Evolutionary conservation across 1,139 yeast genomes (phyloP), one percentile per base, ranked within the genome.

Genomic region (Candida labiduridarum): DNA sequence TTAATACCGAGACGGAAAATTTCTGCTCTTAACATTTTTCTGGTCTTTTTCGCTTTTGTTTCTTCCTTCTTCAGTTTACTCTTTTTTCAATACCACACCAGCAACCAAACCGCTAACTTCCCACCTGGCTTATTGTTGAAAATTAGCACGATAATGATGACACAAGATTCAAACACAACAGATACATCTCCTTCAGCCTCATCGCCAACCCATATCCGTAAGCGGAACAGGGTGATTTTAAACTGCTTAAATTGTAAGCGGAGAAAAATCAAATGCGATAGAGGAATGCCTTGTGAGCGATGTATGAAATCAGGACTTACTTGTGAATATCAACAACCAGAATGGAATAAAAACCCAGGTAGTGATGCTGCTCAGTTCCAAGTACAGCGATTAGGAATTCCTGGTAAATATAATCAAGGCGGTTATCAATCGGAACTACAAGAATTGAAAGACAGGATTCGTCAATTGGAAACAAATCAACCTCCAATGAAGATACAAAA

Each of bases 171-270:
- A 14, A 34, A 7, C 6, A 8, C 29, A 4, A 8, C 29, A 31
- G 12, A 14, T 31, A 7, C 41, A 9, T 36, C 27, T 9, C 14
- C 41, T 10, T 22, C 30, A 4, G 8, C 10, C 4, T 3, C 22
- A 38, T 11, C 27, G 7, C 6, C 10, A 3, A 18, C 34, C 14
- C 41, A 39, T 4, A 33, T 41, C 11, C 47, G 46, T 15, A 52
- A 52, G 34, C 40, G 55, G 15, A 44, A 49, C 19, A 33, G 55
- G 12, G 38, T 52, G 2, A 48, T 52, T 9, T 59, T 69, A 3
- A 69, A 74, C 14, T 77, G 81, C 52, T 58, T 67, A 16, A 69
- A 67, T 43, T 77, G 82, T 54, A 70, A 76, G 47, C 60, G 63
- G 56, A 59, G 78, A 52, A 77, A 76, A 53, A 71, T 75, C 16